Percentiles rank a stretch among this genome's conserved stretches.
These are phyloP conservation scores for Aspergillus sp. DNA, from an alignment of 2,329 filamentous ascomycete genomes.

Conservation along the genomic window DNA sequence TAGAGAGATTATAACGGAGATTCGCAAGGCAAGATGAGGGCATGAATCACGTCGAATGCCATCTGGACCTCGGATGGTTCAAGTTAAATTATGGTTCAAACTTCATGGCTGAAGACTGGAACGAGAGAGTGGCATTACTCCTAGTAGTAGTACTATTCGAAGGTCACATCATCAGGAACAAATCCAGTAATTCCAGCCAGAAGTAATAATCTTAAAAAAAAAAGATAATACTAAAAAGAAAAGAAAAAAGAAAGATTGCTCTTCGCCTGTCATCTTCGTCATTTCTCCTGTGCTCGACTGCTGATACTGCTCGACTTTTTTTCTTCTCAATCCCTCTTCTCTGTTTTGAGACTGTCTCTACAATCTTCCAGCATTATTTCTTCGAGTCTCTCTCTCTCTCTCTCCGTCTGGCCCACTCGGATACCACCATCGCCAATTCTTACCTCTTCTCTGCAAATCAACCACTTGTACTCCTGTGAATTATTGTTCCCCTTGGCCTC, in stretches of 20 bases:
- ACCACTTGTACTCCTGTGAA: neutral
- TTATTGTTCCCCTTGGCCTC: neutral
- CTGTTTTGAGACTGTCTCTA: neutral
- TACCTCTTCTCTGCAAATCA: neutral
- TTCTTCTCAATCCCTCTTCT: neutral
- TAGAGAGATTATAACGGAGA: neutral
- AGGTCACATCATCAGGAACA: neutral
- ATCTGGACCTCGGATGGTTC: too few species aligned
- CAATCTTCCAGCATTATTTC: neutral
- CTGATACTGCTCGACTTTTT: neutral
- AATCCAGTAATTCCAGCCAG: neutral
- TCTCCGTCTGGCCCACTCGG: neutral
- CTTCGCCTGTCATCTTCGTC: conserved; percentile 4
- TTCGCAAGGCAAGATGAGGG: neutral
- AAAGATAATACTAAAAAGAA: conserved; percentile 9
- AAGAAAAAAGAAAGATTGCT: neutral
- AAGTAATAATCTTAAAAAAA: neutral
- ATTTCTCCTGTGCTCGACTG: neutral
- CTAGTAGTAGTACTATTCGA: too few species aligned
- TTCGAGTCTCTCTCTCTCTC: neutral
- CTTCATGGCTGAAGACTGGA: too few species aligned
- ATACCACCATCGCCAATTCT: neutral
- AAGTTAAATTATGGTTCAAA: too few species aligned
- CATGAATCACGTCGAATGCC: too few species aligned
- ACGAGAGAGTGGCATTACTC: too few species aligned